These are phyloP conservation scores for Alloteropsis semialata DNA, from an alignment of 176 grass and related monocot genomes.

Conservation along the genomic window DNA sequence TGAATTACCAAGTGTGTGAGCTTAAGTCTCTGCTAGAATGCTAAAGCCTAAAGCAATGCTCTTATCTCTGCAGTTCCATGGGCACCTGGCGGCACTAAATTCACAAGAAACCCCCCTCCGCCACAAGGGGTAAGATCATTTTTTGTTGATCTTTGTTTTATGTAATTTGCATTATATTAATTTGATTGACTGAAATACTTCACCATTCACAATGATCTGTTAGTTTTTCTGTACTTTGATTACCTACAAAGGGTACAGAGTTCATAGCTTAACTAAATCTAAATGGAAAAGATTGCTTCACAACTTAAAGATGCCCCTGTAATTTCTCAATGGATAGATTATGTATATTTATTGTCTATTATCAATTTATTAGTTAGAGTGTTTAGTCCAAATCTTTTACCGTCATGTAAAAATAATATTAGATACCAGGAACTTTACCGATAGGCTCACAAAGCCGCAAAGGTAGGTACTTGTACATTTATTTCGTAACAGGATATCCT, in stretches of 20 bases:
- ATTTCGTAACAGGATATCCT: neutral
- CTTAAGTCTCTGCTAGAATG: neutral
- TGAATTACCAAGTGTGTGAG: neutral
- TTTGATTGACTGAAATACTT: neutral
- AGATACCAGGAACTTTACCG: neutral
- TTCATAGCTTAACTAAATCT: neutral
- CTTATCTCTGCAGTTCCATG: slow-evolving; percentile 67
- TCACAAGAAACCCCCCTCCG: slow-evolving; percentile 92
- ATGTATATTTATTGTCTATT: neutral
- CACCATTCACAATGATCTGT: neutral
- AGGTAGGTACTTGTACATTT: neutral
- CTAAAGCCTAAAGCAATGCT: neutral
- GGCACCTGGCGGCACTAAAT: slow-evolving; percentile 90
- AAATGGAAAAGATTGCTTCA: neutral
- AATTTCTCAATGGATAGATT: neutral
- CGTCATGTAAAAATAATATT: neutral
- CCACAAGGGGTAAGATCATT: slow-evolving; percentile 73
- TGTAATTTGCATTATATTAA: neutral
- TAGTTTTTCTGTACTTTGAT: neutral
- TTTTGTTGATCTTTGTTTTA: neutral
- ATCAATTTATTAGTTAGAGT: neutral
- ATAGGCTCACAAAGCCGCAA: neutral
- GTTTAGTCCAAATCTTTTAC: neutral
- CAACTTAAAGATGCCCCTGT: neutral
- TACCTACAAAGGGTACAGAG: neutral